A percentile compares a stretch with the other conserved stretches of the same genome.
phyloP scores from a whole-genome alignment of 2,329 filamentous ascomycete species.

The Colletotrichum paranaense region DNA sequence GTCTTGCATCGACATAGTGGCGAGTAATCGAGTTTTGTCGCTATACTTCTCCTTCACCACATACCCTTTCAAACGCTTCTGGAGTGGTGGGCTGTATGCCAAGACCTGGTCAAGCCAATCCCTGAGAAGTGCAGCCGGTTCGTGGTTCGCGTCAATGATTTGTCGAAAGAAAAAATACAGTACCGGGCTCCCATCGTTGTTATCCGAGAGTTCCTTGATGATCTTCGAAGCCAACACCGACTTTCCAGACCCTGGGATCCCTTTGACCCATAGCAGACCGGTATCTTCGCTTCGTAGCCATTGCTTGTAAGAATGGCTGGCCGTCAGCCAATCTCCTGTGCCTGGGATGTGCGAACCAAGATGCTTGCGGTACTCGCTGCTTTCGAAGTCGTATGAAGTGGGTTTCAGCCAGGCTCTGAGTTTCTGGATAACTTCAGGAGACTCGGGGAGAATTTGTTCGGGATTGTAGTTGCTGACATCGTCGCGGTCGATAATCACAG shows the following conservation, averaged over 20 bases:
- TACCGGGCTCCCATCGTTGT: constrained; percentile 39
- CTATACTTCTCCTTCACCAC: background rate
- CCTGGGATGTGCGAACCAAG: constrained; percentile 36
- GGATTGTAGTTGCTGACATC: constrained; percentile 47
- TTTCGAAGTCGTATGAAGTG: constrained; percentile 40
- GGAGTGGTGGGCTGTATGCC: constrained; percentile 43
- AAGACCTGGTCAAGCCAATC: constrained; percentile 50
- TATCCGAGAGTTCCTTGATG: background rate
- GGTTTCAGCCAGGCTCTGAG: constrained; percentile 46
- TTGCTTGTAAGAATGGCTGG: constrained; percentile 30
- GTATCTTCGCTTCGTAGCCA: constrained; percentile 30
- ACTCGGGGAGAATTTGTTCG: constrained; percentile 45
- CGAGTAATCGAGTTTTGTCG: constrained; percentile 8
- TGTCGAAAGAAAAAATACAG: constrained; percentile 54
- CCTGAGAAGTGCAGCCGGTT: constrained; percentile 43
- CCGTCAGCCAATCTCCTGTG: constrained; percentile 38
- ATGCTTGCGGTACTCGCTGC: constrained; percentile 44
- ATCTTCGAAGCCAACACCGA: constrained; percentile 19
- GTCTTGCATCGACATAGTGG: constrained; percentile 37
- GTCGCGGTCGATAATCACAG: constrained; percentile 41
- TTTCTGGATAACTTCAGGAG: constrained; percentile 28
- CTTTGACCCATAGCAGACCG: constrained; percentile 43
- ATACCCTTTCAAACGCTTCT: constrained; percentile 38
- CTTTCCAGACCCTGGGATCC: constrained; percentile 49
- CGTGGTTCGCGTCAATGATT: constrained; percentile 49